phyloP scores from a whole-genome alignment of 2,329 filamentous ascomycete genomes.

The Sporothrix globosa region DNA sequence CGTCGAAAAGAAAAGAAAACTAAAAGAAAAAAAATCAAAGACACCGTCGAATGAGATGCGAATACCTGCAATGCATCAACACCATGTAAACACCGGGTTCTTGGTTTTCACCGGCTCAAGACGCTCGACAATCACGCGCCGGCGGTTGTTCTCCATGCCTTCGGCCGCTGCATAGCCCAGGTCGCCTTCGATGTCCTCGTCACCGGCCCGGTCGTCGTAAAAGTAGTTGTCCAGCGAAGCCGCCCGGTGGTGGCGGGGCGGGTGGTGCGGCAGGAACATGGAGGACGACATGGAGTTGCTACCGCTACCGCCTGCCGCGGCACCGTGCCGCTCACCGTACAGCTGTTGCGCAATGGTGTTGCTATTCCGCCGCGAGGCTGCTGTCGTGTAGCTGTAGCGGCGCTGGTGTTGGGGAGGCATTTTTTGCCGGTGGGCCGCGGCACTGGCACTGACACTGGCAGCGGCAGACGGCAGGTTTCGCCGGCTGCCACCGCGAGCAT shows the following conservation, averaged over 20 bases:
- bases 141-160: slow-evolving; percentile 86
- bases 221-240: slow-evolving; percentile 35
- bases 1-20: too few species aligned
- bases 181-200: slow-evolving; percentile 86
- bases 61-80: slow-evolving; percentile 54
- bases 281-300: slow-evolving; percentile 22
- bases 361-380: slow-evolving; percentile 52
- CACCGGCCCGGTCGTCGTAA: slow-evolving; percentile 70
- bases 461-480: slow-evolving; percentile 34
- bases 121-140: slow-evolving; percentile 95
- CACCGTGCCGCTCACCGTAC: slow-evolving; percentile 45
- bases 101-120: slow-evolving; percentile 93
- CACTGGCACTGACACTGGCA: slow-evolving; percentile 45
- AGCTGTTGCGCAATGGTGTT: slow-evolving; percentile 58
- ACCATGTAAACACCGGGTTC: slow-evolving; percentile 98
- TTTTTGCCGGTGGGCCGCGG: slow-evolving; percentile 46
- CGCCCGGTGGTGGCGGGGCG: slow-evolving; percentile 32
- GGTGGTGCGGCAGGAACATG: background rate
- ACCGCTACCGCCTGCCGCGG: background rate
- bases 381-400: slow-evolving; percentile 58
- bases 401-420: slow-evolving; percentile 55
- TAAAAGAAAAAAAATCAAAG: background rate
- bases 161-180: slow-evolving; percentile 92
- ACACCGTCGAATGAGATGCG: background rate
- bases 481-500: slow-evolving; percentile 1